Evolutionary conservation across 805 yeast genomes (phyloP), one percentile per base, ranked within the genome.

Genomic region (Yamadazyma akitaensis): DNA sequence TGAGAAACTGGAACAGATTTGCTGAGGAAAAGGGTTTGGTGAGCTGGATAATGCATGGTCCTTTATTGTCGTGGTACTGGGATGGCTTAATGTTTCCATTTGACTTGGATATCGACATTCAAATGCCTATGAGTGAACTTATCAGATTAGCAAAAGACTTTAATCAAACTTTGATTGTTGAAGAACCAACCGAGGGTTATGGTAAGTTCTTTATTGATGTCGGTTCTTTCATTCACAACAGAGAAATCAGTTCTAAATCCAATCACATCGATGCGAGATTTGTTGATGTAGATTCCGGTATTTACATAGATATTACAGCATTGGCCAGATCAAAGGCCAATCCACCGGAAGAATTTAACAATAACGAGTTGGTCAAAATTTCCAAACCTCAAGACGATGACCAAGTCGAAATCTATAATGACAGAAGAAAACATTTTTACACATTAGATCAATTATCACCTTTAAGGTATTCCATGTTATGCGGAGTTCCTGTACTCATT

Each of bases 351-450:
- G 58, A 56, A 32, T 60, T 53, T 26, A 28, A 49, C 11, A 32
- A 40, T 10, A 49, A 49, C 21, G 47, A 38, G 9, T 28, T 52
- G 32, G 46, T 51, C 9, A 37, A 43, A 17, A 45, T 48, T 7
- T 37, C 28, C 1, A 44, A 51, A 30, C 43, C 46, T 5, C 25
- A 21, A 4, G 46, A 53, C 6, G 51, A 48, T 31, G 48, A 37
- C 11, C 25, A 47, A 12, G 48, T 37, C 3, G 57, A 53, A 40
- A 47, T 64, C 36, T 58, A 53, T 43, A 67, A 72, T 45, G 84
- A 88, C 58, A 70, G 84, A 51, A 80, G 83, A 60, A 69, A 72
- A 45, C 90, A 84, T 61, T 79, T 77, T 51, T 75, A 74, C 46
- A 57, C 61, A 1, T 60, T 71, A 40, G 62, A 71, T 0, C 77